Base-by-base conservation (phyloP, 2,329 filamentous ascomycete genomes). In the Fonsecaea monophora region DNA sequence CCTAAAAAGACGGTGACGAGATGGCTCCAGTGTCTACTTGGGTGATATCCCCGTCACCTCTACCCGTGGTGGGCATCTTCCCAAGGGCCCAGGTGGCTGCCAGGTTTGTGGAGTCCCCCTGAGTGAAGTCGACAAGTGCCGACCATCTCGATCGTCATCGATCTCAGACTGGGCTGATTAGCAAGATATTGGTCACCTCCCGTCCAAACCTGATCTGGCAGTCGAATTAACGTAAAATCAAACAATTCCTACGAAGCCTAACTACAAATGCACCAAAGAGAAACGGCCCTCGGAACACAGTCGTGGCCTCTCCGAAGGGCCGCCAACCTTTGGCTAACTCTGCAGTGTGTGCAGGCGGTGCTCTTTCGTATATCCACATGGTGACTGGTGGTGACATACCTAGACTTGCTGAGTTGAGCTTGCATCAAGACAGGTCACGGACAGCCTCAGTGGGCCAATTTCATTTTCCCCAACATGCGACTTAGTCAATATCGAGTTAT, bases 181-280 rank as follows among this genome's bases (percentile, higher is more conserved):
- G 62, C 60, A 67, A 67, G 55, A 67, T 67, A 57, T 67, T 67
- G 42, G 65, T 67, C 65, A 67, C 55, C 25, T 15, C 9, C 9
- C n/a, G 25, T 60, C 60, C 60, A 64, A 54, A 50, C 60, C 63
- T 9, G 13, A 56, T 66, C 45, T 62, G 58, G 63, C 34, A 55
- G 53, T 64, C 40, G 42, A 37, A 2, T 57, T 55, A 50, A 57
- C 53, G 53, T 50, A 58, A 58, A 55, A 45, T 32, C 15, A 62
- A n/a, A 13, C 37, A 62, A 55, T 38, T 18, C n/a, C 50, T 12
- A 25, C 12, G 50, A 13, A 48, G 32, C 13, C 37, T 15, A 53
- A 53, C 45, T 25, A 50, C 15, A 9, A 50, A 18, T 9, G 25
- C 9, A 48, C 42, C 50, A 42, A 34, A 21, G 30, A 25, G 10